Base-by-base conservation (phyloP, 495 filamentous ascomycete species). In the Pseudomonodictys pantanalensis region DNA sequence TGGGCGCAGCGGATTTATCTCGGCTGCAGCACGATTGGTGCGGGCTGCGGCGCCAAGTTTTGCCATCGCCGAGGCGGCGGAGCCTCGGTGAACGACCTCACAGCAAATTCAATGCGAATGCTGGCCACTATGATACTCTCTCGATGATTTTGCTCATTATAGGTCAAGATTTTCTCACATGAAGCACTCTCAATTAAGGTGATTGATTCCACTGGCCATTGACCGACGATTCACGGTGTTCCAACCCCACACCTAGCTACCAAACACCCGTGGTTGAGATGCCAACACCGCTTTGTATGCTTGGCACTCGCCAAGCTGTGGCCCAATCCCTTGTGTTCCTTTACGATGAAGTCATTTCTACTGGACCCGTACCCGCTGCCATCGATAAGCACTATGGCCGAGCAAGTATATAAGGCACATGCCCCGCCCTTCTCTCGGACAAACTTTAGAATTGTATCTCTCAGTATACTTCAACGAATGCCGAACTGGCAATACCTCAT, bases 341-440 rank as follows among this genome's bases (percentile, higher is more conserved):
- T 30, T 48, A 44, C 28, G 43, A 57, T 48, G 18, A 57, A 47
- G 42, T 49, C 54, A 57, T 45, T 11, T 15, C 47, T 25, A 53
- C 25, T 26, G 22, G 33, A 26, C 43, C 33, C 3, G 15, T 8
- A 17, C 47, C 38, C 15, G 12, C n/a, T 15, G n/a, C 47, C 47
- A 15, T 15, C 47, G 20, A 28, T 30, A 10, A 50, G 20, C 47
- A 30, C 24, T 30, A 23, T 50, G 28, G 20, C 47, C 20, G n/a
- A n/a, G n/a, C n/a, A 6, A 25, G 15, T 57, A 57, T 48, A 48
- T 57, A 57, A 50, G 15, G 7, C 3, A 12, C 6, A 9, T 29
- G 3, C 24, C 6, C 24, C 20, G 24, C n/a, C 47, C 6, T 50
- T 4, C 25, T 50, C 20, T 50, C 22, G 9, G 26, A 3, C 50